Conservation (phyloP, 1,139 yeast genomes). For the Wickerhamomyces sp. region DNA sequence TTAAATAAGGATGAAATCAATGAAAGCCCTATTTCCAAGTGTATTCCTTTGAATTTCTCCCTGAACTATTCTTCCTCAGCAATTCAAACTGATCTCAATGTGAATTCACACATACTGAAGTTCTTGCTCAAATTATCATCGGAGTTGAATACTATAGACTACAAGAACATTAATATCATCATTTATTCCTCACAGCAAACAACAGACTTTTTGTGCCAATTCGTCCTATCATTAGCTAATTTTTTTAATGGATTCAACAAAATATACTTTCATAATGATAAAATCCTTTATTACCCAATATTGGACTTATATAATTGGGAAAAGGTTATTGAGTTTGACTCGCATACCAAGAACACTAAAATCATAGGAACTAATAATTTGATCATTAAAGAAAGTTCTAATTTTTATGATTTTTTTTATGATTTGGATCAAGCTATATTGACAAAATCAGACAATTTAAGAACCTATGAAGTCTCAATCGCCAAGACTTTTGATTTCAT, state of each 20-base stretch:
- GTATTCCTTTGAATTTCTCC: constrained; percentile 19
- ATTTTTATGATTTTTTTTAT: constrained; percentile 20
- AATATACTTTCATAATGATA: constrained; percentile 21
- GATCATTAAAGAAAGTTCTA: constrained; percentile 17
- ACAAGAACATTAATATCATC: constrained; percentile 18
- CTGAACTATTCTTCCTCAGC: constrained; percentile 9
- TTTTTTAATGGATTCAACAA: constrained; percentile 21
- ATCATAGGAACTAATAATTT: constrained; percentile 23
- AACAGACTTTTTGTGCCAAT: constrained; percentile 18
- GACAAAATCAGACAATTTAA: constrained; percentile 5
- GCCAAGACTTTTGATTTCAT: constrained; percentile 18
- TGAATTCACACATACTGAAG: constrained; percentile 9
- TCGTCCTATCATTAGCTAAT: constrained; percentile 18
- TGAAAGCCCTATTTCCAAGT: constrained; percentile 4
- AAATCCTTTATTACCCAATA: constrained; percentile 20
- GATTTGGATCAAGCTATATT: constrained; percentile 14
- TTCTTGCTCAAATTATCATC: constrained; percentile 14
- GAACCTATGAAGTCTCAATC: constrained; percentile 5
- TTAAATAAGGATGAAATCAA: constrained; percentile 6
- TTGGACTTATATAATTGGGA: constrained; percentile 21
- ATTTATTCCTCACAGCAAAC: constrained; percentile 11
- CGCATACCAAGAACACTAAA: constrained; percentile 15
- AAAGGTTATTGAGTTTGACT: constrained; percentile 12
- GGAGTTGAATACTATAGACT: constrained; percentile 14
- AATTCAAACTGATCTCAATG: constrained; percentile 15